Evolutionary conservation across 176 grass and related monocot genomes (phyloP).

Genomic region (Eremochloa ophiuroides): DNA sequence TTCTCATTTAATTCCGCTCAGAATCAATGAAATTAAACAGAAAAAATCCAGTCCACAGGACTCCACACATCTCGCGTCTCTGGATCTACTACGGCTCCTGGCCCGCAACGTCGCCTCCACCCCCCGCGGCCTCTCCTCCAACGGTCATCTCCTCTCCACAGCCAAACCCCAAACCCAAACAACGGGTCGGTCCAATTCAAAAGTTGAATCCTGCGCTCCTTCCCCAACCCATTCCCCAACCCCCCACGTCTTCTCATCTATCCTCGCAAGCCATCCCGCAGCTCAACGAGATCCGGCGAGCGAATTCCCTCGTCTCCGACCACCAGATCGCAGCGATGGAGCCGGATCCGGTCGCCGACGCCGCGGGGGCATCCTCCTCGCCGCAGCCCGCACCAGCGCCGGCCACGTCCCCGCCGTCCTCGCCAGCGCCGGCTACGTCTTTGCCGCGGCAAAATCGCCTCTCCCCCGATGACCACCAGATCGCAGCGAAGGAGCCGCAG

Average conservation of each 20-base stretch:
- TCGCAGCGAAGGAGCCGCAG: conserved; percentile 32
- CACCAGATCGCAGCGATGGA: conserved; percentile 28
- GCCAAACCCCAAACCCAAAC: background rate
- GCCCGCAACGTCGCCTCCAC: background rate
- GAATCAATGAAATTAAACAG: too few species aligned
- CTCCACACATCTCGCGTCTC: background rate
- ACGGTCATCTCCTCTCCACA: background rate
- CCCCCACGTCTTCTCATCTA: background rate
- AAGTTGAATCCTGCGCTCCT: conserved; percentile 8
- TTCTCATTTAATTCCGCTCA: too few species aligned
- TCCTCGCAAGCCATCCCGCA: background rate
- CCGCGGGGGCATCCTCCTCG: background rate
- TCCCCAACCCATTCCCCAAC: background rate
- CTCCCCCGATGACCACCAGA: background rate
- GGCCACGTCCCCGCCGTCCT: too few species aligned
- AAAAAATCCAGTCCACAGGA: background rate
- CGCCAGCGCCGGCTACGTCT: background rate
- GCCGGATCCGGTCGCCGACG: conserved; percentile 4
- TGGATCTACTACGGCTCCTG: background rate
- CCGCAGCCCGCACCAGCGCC: background rate
- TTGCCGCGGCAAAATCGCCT: too few species aligned
- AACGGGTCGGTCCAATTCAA: background rate
- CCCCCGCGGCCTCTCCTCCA: background rate
- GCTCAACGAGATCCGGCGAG: background rate
- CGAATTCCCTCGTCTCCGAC: background rate